Evolutionary conservation across 2,329 filamentous ascomycete species (phyloP).

Genomic region (Calonectria pseudoturangicola): DNA sequence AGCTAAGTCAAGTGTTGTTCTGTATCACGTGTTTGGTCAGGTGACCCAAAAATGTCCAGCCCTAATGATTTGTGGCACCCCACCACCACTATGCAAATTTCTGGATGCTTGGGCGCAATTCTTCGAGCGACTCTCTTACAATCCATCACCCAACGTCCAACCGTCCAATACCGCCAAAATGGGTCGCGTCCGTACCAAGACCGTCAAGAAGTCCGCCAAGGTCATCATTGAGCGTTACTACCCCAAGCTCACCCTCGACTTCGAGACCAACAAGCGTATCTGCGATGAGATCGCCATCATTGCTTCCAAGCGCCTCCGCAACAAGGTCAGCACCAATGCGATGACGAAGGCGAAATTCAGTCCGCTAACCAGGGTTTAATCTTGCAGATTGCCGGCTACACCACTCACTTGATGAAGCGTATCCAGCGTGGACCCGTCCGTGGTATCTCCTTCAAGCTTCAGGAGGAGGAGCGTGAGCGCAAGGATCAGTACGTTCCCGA

Average conservation of each 20-base stretch:
- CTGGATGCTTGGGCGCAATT: slow-evolving; percentile 46
- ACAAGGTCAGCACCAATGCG: slow-evolving; percentile 82
- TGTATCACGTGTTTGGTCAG: slow-evolving; percentile 52
- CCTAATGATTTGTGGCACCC: slow-evolving; percentile 54
- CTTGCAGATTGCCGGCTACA: slow-evolving; percentile 95
- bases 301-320: slow-evolving; percentile 98
- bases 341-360: slow-evolving; percentile 21
- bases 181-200: slow-evolving; percentile 83
- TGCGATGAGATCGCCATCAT: slow-evolving; percentile 99
- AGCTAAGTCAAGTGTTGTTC: neutral
- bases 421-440: slow-evolving; percentile 99
- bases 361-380: slow-evolving; percentile 44
- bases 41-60: slow-evolving; percentile 50
- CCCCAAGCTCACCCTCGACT: slow-evolving; percentile 98
- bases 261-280: slow-evolving; percentile 99
- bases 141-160: slow-evolving; percentile 60
- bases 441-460: slow-evolving; percentile 99
- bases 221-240: slow-evolving; percentile 99
- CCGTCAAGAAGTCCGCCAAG: slow-evolving; percentile 90
- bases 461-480: slow-evolving; percentile 99
- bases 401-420: slow-evolving; percentile 99
- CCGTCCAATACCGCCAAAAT: slow-evolving; percentile 75
- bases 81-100: slow-evolving; percentile 56
- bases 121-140: slow-evolving; percentile 54
- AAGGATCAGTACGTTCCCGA: slow-evolving; percentile 99